Conservation (phyloP, 139 green algal species). For the Klebsormidium nitens region DNA sequence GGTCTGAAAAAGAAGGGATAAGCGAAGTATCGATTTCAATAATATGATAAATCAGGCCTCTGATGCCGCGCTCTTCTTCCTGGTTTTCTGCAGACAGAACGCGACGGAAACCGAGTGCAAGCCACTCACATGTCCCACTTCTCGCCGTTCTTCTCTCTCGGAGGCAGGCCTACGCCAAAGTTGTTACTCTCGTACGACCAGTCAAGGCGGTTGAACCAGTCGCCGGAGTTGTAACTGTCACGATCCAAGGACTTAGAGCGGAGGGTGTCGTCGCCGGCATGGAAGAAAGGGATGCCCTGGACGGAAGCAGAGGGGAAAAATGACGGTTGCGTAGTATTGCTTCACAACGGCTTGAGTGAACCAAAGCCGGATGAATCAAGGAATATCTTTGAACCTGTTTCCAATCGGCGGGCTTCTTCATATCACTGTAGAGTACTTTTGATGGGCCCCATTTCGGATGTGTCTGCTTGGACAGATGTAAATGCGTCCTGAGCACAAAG, state of each 20-base stretch:
- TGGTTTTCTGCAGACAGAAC: background rate
- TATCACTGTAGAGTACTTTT: no score
- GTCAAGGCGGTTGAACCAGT: slow-evolving; percentile 61
- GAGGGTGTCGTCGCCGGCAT: slow-evolving; percentile 79
- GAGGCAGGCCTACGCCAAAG: slow-evolving; percentile 65
- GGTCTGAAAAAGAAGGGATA: background rate
- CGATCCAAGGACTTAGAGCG: slow-evolving; percentile 78
- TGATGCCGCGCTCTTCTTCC: background rate
- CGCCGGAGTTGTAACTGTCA: slow-evolving; percentile 70
- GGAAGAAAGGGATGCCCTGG: slow-evolving; percentile 70
- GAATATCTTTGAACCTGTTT: no score
- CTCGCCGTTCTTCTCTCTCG: slow-evolving; percentile 67
- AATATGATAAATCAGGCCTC: background rate
- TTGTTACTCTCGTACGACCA: slow-evolving; percentile 68
- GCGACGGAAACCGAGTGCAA: background rate
- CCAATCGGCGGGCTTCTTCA: no score
- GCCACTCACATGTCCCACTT: slow-evolving; percentile 36
- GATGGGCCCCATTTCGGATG: no score
- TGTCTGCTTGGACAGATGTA: no score
- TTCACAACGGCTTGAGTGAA: no score
- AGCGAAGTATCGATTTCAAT: background rate
- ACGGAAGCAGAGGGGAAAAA: no score
- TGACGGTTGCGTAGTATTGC: no score
- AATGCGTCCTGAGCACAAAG: no score
- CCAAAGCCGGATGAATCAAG: no score